Evolutionary conservation across 345 rosid species (phyloP), one percentile per base, ranked within the genome.

Genomic region (Eucalyptus sideroxylon): DNA sequence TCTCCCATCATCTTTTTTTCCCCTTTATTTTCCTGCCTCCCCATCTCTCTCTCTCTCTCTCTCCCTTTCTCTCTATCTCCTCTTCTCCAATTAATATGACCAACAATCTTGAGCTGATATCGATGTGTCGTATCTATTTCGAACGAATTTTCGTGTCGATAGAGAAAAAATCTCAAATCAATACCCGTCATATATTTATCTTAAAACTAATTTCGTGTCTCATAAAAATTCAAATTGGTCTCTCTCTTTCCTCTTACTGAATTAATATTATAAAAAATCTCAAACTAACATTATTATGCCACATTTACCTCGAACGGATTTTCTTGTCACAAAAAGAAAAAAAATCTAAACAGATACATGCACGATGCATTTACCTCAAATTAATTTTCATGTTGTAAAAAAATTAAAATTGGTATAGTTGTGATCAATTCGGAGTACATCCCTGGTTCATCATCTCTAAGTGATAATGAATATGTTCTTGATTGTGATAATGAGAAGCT

Each of bases 311-410:
- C 0, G 5, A 67, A n/a, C 1, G 0, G 3, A 69, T 69, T 34
- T 69, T 69, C 24, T 34, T 17, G 1, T 34, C 44, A 69, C 40
- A 4, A 30, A 62, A 7, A n/a, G 1, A 31, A 31, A 16, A 34
- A 72, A 8, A 5, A 9, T 9, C 2, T 31, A 17, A 34, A 72
- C 2, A 5, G 0, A 37, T 72, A 19, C 9, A 0, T 11, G 5
- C 8, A 23, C 0, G 0, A 77, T 3, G 0, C 6, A 21, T 11
- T 11, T 40, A 11, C 0, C 1, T 13, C 7, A 40, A 37, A 10
- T 0, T 77, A 21, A 21, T 37, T 77, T 10, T 37, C 4, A 3
- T 40, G 4, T 69, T 37, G 37, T 37, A 37, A 37, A 37, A 37
- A 37, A 37, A 37, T 72, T 21, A 24, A 40, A 72, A 37, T 12